phyloP scores from a whole-genome alignment of 352 stramenopile genomes.

The Phytopythium helicoides region DNA sequence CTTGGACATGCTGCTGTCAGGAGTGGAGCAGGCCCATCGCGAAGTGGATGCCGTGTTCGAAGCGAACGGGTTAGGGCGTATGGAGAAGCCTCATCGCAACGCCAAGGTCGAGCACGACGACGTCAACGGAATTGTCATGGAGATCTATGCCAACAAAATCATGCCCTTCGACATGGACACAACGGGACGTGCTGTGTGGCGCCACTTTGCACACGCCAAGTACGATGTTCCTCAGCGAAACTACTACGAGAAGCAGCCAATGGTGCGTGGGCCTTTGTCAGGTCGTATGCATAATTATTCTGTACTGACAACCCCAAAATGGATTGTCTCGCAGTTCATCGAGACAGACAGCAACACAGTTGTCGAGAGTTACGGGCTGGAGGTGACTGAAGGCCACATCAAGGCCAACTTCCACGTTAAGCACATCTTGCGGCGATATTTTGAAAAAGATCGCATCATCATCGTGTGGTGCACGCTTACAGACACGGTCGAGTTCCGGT shows the following conservation, averaged over 20 bases:
- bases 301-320: too few species aligned
- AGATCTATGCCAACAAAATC: constrained; percentile 38
- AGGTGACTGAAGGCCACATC: constrained; percentile 26
- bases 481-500: constrained; percentile 34
- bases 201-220: constrained; percentile 34
- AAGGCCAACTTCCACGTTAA: constrained; percentile 34
- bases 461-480: constrained; percentile 38
- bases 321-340: constrained; percentile 13
- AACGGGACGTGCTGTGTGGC: constrained; percentile 29
- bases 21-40: constrained; percentile 23
- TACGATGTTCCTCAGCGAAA: constrained; percentile 28
- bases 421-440: constrained; percentile 28
- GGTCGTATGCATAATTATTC: neutral
- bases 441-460: constrained; percentile 30
- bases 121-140: constrained; percentile 30
- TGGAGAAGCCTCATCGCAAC: constrained; percentile 27
- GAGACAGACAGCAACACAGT: constrained; percentile 29
- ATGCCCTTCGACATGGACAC: constrained; percentile 33
- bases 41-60: constrained; percentile 34
- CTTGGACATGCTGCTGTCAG: constrained; percentile 27
- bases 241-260: constrained; percentile 36
- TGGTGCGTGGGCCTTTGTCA: neutral
- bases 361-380: constrained; percentile 31
- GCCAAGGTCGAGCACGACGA: constrained; percentile 32
- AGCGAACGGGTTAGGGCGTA: constrained; percentile 27